phyloP scores from a whole-genome alignment of 805 yeast genomes.

The Lachancea sp. region DNA sequence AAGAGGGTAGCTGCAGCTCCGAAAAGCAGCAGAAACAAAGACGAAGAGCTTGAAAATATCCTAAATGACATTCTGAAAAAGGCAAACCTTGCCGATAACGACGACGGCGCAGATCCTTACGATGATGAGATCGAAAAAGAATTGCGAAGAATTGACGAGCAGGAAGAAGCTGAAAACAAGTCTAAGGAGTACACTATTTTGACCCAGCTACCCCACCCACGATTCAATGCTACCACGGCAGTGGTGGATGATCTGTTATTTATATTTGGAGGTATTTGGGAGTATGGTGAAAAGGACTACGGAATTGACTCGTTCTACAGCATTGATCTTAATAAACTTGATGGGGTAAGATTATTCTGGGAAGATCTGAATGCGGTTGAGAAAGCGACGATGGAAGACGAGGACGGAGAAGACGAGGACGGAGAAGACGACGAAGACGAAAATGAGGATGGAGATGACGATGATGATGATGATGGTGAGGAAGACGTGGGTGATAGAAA shows the following conservation, averaged over 20 bases:
- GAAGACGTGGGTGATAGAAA: constrained; percentile 38
- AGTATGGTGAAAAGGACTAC: constrained; percentile 79
- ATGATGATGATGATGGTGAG: constrained; percentile 50
- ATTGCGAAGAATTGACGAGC: constrained; percentile 34
- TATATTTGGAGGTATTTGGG: constrained; percentile 89
- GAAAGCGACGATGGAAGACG: constrained; percentile 48
- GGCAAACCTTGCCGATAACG: constrained; percentile 60
- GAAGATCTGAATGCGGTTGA: constrained; percentile 63
- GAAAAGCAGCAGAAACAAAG: constrained; percentile 45
- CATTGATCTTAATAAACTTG: constrained; percentile 76
- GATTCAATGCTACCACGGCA: constrained; percentile 81
- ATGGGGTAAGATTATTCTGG: constrained; percentile 86
- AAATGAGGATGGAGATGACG: constrained; percentile 35
- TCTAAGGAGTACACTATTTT: constrained; percentile 48
- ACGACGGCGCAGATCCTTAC: constrained; percentile 31
- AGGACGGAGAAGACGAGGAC: constrained; percentile 63
- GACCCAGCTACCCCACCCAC: constrained; percentile 70
- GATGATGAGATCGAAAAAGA: constrained; percentile 25
- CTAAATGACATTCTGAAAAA: constrained; percentile 67
- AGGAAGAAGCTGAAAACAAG: constrained; percentile 33
- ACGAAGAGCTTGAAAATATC: constrained; percentile 75
- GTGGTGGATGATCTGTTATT: constrained; percentile 79
- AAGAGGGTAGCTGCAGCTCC: constrained; percentile 46
- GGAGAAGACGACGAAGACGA: constrained; percentile 41
- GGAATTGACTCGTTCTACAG: constrained; percentile 80